Conservation (phyloP, 2,329 filamentous ascomycete genomes). For the Neodidymelliopsis sp. region DNA sequence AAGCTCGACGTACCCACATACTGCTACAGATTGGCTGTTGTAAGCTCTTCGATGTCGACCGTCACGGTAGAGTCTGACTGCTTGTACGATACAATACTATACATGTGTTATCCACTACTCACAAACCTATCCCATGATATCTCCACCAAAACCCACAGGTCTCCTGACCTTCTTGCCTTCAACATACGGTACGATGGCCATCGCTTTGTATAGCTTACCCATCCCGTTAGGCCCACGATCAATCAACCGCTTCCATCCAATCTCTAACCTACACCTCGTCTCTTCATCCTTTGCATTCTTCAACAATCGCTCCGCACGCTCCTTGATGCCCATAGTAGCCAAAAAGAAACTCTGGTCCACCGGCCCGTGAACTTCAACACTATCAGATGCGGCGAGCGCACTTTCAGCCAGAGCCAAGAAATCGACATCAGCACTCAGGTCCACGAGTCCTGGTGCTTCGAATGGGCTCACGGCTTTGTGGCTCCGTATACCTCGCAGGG, state of each 20-base stretch:
- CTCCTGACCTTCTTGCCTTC: slow-evolving; percentile 71
- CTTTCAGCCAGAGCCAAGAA: slow-evolving; percentile 86
- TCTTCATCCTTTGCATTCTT: slow-evolving; percentile 49
- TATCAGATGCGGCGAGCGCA: slow-evolving; percentile 75
- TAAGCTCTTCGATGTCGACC: too few species aligned
- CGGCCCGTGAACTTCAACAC: slow-evolving; percentile 91
- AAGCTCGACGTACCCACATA: too few species aligned
- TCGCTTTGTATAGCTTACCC: slow-evolving; percentile 92
- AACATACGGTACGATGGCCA: slow-evolving; percentile 79
- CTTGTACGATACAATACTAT: too few species aligned
- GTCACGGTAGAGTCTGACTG: too few species aligned
- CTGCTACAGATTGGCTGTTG: too few species aligned
- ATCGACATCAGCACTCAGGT: slow-evolving; percentile 92
- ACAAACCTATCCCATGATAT: slow-evolving; percentile 45
- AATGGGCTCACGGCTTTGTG: slow-evolving; percentile 84
- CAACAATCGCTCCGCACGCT: slow-evolving; percentile 42
- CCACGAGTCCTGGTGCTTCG: slow-evolving; percentile 78
- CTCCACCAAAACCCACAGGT: slow-evolving; percentile 92
- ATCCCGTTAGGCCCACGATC: slow-evolving; percentile 84
- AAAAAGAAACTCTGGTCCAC: slow-evolving; percentile 86
- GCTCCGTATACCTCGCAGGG: slow-evolving; percentile 83
- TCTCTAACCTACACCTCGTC: slow-evolving; percentile 64
- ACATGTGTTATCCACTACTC: too few species aligned
- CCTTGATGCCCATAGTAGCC: slow-evolving; percentile 77
- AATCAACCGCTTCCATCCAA: slow-evolving; percentile 82